A percentile compares a stretch with the other conserved stretches of the same genome.
Evolutionary conservation across 805 yeast genomes (phyloP).

Genomic region (Citeromyces nyonsensis): DNA sequence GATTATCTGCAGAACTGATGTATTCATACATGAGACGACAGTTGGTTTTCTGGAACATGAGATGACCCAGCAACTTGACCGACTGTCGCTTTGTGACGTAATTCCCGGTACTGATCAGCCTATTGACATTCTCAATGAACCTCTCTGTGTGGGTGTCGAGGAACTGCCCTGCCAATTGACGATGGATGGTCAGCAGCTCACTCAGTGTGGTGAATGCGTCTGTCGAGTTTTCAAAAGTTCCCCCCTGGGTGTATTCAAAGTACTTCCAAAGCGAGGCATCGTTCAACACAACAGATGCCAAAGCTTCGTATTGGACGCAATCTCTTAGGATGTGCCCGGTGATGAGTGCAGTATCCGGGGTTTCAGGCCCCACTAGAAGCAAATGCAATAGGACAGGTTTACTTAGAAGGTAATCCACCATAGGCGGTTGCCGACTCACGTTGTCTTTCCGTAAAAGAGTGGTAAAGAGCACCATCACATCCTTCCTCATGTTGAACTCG

Average conservation of each 20-base stretch:
- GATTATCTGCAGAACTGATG: constrained; percentile 66
- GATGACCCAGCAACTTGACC: constrained; percentile 54
- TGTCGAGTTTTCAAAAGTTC: constrained; percentile 80
- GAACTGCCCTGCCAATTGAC: constrained; percentile 56
- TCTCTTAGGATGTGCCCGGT: constrained; percentile 75
- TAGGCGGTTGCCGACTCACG: constrained; percentile 56
- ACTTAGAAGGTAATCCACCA: constrained; percentile 66
- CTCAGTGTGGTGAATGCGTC: constrained; percentile 72
- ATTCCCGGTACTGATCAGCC: constrained; percentile 57
- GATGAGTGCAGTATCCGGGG: constrained; percentile 54
- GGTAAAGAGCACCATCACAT: constrained; percentile 57
- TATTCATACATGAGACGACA: constrained; percentile 60
- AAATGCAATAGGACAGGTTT: constrained; percentile 49
- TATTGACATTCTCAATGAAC: constrained; percentile 52
- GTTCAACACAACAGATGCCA: constrained; percentile 42
- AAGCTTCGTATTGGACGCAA: constrained; percentile 63
- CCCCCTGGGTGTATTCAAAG: constrained; percentile 61
- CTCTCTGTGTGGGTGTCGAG: constrained; percentile 25
- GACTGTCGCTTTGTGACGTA: constrained; percentile 92
- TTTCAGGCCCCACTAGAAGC: constrained; percentile 61
- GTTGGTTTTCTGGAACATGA: constrained; percentile 60
- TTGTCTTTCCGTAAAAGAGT: constrained; percentile 67
- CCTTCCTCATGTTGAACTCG: constrained; percentile 85
- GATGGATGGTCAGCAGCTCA: constrained; percentile 57
- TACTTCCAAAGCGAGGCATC: constrained; percentile 66